A percentile compares a stretch with the other conserved stretches of the same genome.
These are phyloP conservation scores for Taiozyma sp. DNA, from an alignment of 1,139 yeast species.

Conservation along the genomic window DNA sequence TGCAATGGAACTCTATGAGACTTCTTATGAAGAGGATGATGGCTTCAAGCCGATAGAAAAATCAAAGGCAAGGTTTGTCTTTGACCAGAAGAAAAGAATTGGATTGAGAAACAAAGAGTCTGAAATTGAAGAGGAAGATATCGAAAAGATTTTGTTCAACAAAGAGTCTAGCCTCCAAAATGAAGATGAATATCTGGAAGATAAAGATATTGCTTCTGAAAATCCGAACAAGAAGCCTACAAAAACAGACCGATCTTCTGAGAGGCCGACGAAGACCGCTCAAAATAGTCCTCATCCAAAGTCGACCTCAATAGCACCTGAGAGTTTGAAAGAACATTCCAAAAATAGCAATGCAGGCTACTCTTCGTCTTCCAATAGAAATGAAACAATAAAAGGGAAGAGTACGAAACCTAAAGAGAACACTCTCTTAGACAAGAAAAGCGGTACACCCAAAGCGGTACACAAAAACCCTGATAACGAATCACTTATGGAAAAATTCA, in stretches of 20 bases:
- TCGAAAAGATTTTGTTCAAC: constrained; percentile 3
- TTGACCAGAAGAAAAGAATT: neutral
- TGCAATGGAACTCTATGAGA: neutral
- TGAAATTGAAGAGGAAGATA: constrained; percentile 3
- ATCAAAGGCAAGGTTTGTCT: neutral
- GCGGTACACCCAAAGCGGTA: neutral
- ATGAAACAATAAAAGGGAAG: neutral
- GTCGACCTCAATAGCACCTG: neutral
- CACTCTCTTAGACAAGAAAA: neutral
- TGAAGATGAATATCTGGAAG: neutral
- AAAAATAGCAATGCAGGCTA: neutral
- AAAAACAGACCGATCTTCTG: neutral
- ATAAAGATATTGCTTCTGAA: neutral
- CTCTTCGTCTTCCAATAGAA: neutral
- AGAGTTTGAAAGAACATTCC: neutral
- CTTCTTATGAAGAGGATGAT: neutral
- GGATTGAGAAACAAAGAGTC: neutral
- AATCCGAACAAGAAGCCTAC: neutral
- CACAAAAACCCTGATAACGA: neutral
- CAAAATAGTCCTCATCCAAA: neutral
- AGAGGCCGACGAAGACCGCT: neutral
- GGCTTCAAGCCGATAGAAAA: neutral
- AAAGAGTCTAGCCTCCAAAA: neutral
- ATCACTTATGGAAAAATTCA: constrained; percentile 7
- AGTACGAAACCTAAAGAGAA: neutral